phyloP scores from a whole-genome alignment of 495 filamentous ascomycete species.

The Tuber melanosporum region DNA sequence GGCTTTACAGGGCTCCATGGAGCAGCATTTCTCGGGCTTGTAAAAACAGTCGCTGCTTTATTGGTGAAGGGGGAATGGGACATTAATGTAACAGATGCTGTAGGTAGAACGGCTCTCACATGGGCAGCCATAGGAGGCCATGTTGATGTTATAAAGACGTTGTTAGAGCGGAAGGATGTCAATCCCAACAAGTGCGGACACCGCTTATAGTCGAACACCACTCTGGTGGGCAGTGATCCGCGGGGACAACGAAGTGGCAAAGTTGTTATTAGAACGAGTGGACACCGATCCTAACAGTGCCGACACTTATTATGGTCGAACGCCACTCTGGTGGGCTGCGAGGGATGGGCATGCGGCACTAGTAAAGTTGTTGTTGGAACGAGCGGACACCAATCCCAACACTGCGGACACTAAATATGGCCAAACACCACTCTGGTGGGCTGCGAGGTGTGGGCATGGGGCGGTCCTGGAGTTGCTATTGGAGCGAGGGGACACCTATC shows the following conservation, averaged over 20 bases:
- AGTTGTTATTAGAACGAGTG: conserved; percentile 26
- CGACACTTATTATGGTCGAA: conserved; percentile 12
- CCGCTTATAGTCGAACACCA: conserved; percentile 25
- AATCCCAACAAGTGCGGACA: conserved; percentile 18
- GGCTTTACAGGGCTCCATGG: background rate
- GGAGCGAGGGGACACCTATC: conserved; percentile 15
- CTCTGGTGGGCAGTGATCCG: conserved; percentile 37
- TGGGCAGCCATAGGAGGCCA: background rate
- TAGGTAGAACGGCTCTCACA: background rate
- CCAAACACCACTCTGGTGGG: conserved; percentile 41
- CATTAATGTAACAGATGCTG: background rate
- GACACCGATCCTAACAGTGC: conserved; percentile 1
- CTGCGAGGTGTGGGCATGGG: conserved; percentile 37
- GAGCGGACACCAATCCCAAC: conserved; percentile 13
- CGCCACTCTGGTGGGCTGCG: conserved; percentile 39
- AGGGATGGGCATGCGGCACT: conserved; percentile 34
- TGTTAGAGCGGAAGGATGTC: background rate
- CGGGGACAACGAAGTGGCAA: conserved; percentile 37
- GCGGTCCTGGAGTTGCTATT: conserved; percentile 35
- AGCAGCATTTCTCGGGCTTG: background rate
- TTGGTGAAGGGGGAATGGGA: background rate
- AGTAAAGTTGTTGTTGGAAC: conserved; percentile 35
- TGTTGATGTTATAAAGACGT: background rate
- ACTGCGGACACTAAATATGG: conserved; percentile 10
- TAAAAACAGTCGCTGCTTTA: background rate